Evolutionary conservation across 352 stramenopile species (phyloP).

Genomic region (Phytophthora citrophthora): DNA sequence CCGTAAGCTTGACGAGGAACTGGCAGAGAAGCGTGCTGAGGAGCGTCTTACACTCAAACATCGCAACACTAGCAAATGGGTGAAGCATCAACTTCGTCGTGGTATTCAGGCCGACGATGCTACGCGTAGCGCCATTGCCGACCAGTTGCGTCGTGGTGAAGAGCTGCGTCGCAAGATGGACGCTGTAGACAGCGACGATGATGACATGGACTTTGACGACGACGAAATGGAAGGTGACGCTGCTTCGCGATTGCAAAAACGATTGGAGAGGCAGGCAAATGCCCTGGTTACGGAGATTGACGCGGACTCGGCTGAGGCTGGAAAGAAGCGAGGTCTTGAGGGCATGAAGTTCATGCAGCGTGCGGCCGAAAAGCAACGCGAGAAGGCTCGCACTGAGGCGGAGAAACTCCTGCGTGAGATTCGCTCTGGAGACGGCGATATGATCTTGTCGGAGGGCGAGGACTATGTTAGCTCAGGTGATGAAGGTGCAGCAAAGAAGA

Average conservation of each 20-base stretch:
- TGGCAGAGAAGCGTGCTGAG: slow-evolving; percentile 93
- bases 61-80: slow-evolving; percentile 98
- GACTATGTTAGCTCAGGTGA: slow-evolving; percentile 58
- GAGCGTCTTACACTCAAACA: slow-evolving; percentile 98
- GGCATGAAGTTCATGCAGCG: slow-evolving; percentile 99
- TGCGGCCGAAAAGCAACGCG: slow-evolving; percentile 94
- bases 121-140: slow-evolving; percentile 91
- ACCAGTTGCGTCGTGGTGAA: slow-evolving; percentile 90
- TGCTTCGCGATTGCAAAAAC: slow-evolving; percentile 63
- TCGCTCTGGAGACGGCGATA: slow-evolving; percentile 81
- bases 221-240: slow-evolving; percentile 66
- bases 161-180: slow-evolving; percentile 95
- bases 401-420: slow-evolving; percentile 95
- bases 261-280: slow-evolving; percentile 72
- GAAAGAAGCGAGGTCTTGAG: slow-evolving; percentile 87
- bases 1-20: slow-evolving; percentile 78
- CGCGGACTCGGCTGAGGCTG: slow-evolving; percentile 51
- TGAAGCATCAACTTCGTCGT: slow-evolving; percentile 93
- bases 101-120: slow-evolving; percentile 92
- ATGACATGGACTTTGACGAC: slow-evolving; percentile 55
- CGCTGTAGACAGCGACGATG: slow-evolving; percentile 70
- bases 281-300: slow-evolving; percentile 83
- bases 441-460: slow-evolving; percentile 61
- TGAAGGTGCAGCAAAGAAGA: slow-evolving; percentile 29
- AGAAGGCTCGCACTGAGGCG: slow-evolving; percentile 92